Evolutionary conservation across 305 asterid species (phyloP), one percentile per base, ranked within the genome.

Genomic region (Rubia peregrina): DNA sequence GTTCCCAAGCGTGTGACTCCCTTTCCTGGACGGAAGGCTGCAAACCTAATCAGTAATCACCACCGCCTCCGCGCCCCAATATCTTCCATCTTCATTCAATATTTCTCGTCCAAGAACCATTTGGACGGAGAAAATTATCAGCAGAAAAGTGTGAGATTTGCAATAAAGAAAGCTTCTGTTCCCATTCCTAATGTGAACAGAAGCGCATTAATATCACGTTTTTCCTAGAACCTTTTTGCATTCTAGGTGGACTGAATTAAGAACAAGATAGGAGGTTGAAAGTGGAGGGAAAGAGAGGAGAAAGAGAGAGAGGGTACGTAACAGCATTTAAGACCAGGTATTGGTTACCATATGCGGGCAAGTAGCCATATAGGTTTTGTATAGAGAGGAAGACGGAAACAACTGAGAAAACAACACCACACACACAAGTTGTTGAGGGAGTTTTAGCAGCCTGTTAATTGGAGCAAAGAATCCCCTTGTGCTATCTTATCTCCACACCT

Each of bases 401-500:
- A 19, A 67, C 66, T 46, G 60, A 65, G 69, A 68, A 43, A 61
- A 62, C 26, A 65, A 53, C 13, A 73, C 68, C 21, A 72, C 19
- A 12, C 16, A 3, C 74, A 26, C 80, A 75, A 67, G 71, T 78
- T 70, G 75, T 48, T 48, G 55, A 3, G n/a, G 26, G 78, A 63
- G 24, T 72, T 68, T 36, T 33, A 24, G 69, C 68, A 59, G 72
- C 56, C 68, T 48, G 63, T 55, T 57, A 41, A 72, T 59, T 51
- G 48, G 61, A 82, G 80, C 70, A 73, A 57, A 66, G 67, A 41
- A 75, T 73, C 60, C 7, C 22, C 57, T 72, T 73, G 69, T 75
- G 71, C 70, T 78, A 78, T 78, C 82, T 73, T 38, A 71, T 70
- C 67, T 67, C 51, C 76, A 36, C 61, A 44, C 17, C 13, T 61